Conservation (phyloP, 306 rosid species). For the Myrica gale region DNA sequence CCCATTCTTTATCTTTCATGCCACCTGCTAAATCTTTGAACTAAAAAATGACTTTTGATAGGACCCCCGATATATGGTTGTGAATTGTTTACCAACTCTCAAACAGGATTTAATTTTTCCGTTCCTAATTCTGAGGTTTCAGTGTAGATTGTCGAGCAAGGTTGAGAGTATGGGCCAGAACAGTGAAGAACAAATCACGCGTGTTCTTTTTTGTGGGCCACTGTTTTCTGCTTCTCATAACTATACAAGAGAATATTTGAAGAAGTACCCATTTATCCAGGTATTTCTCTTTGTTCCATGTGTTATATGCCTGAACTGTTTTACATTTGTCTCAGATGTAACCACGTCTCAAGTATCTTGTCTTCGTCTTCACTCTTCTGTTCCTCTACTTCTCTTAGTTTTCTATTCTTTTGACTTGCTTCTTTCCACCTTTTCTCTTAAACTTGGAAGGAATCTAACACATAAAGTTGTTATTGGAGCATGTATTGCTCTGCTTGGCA, state of each 20-base stretch:
- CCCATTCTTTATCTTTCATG: background rate
- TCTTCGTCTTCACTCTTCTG: no score
- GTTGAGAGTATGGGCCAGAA: slow-evolving; percentile 27
- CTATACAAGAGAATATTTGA: slow-evolving; percentile 63
- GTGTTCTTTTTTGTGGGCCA: slow-evolving; percentile 73
- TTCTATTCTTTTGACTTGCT: background rate
- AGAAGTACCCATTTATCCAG: slow-evolving; percentile 56
- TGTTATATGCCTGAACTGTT: no score
- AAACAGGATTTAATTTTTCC: background rate
- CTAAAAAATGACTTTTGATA: background rate
- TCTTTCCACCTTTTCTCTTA: background rate
- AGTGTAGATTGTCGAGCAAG: slow-evolving; percentile 32
- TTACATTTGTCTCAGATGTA: background rate
- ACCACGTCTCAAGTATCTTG: background rate
- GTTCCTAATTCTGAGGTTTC: background rate
- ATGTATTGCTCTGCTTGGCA: background rate
- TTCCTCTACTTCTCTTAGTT: background rate
- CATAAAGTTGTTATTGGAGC: background rate
- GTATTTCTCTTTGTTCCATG: slow-evolving; percentile 29
- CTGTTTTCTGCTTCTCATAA: slow-evolving; percentile 60
- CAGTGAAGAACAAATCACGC: slow-evolving; percentile 36
- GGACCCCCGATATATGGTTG: background rate
- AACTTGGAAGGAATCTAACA: background rate
- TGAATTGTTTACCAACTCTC: slow-evolving; percentile 1
- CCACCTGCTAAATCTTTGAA: background rate